These are phyloP conservation scores for Carex pumila DNA, from an alignment of 176 grass and related monocot species.

Conservation along the genomic window DNA sequence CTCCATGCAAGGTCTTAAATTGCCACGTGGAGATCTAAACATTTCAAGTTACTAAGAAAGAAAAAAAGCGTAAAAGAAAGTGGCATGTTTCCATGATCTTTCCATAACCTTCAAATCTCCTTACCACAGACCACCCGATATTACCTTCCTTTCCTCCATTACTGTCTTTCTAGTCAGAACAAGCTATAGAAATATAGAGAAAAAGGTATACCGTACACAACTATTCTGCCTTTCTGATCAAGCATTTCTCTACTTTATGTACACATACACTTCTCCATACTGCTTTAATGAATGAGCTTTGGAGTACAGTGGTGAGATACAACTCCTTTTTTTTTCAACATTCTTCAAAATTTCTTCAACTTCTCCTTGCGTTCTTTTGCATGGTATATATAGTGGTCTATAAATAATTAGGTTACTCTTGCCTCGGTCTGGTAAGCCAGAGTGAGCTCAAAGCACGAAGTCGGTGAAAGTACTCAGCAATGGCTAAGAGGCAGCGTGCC, in stretches of 20 bases:
- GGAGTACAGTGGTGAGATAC: not conserved
- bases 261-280: slow-evolving; percentile 16
- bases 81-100: not conserved
- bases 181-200: slow-evolving; percentile 5
- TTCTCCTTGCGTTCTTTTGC: not conserved
- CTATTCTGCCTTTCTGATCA: not conserved
- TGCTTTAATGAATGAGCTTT: slow-evolving; percentile 10
- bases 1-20: slow-evolving; percentile 4
- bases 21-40: slow-evolving; percentile 15
- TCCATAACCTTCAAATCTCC: not conserved
- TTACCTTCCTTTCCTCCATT: not conserved
- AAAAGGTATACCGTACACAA: not conserved
- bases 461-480: slow-evolving; percentile 22
- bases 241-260: slow-evolving; percentile 15
- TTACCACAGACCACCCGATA: not conserved
- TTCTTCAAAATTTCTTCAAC: not conserved
- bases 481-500: slow-evolving; percentile 22
- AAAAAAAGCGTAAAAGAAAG: not conserved
- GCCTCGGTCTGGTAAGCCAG: slow-evolving; percentile 23
- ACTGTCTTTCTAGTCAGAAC: not conserved
- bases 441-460: slow-evolving; percentile 29
- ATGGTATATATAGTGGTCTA: not conserved
- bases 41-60: not conserved
- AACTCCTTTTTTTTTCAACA: not conserved
- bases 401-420: slow-evolving; percentile 1